A percentile compares a stretch with the other conserved stretches of the same genome.
phyloP scores from a whole-genome alignment of 352 stramenopile genomes.

The Pythium utonaiense region DNA sequence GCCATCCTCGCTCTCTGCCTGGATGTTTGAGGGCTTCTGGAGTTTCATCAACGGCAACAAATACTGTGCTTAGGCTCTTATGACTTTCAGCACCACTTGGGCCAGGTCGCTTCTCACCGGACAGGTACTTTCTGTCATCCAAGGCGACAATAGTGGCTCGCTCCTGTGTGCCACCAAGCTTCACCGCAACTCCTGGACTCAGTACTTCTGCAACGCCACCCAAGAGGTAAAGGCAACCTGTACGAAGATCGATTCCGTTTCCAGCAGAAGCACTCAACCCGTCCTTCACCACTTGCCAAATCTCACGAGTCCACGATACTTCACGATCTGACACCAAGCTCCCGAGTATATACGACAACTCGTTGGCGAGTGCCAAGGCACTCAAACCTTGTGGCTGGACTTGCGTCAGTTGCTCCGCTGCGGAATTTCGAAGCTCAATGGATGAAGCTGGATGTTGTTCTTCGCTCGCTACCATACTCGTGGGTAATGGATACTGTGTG shows the following conservation, averaged over 20 bases:
- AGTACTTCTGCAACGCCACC: constrained; percentile 3
- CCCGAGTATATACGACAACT: constrained; percentile 1
- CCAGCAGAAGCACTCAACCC: neutral
- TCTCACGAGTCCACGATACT: neutral
- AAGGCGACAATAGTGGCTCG: constrained; percentile 12
- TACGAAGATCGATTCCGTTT: neutral
- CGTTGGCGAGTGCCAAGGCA: constrained; percentile 8
- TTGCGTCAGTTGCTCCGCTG: constrained; percentile 10
- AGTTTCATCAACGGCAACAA: neutral
- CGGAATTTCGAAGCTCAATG: constrained; percentile 16
- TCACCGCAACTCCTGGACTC: constrained; percentile 1
- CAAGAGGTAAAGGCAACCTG: constrained; percentile 16
- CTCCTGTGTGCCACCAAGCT: constrained; percentile 12
- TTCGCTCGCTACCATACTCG: neutral
- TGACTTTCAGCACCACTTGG: neutral
- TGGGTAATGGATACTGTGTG: neutral
- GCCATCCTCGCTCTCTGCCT: neutral
- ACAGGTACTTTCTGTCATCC: neutral
- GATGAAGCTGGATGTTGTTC: neutral
- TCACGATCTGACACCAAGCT: neutral
- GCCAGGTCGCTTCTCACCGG: neutral
- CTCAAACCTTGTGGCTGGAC: neutral
- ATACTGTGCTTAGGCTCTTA: neutral
- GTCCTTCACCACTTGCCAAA: neutral
- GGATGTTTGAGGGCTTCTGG: neutral